Base-by-base conservation (phyloP, 192 early-diverging fungal genomes). In the Phycomyces nitens region DNA sequence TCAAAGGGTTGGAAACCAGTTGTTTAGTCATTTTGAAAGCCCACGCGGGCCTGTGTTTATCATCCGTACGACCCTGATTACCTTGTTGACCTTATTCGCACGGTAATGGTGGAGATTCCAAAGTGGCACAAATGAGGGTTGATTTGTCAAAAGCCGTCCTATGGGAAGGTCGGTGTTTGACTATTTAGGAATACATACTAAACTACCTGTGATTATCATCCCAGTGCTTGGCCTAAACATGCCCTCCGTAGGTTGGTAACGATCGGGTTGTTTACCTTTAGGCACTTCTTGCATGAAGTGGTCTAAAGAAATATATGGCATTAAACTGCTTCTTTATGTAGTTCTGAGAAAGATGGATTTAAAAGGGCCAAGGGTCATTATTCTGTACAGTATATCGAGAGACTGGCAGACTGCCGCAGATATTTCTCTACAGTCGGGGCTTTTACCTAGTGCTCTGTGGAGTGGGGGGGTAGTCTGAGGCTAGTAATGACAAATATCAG, bases 401-500 rank as follows among this genome's bases (percentile, higher is more conserved):
- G 16, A 27, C 23, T 23, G 20, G 26, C 16, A 60, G 2, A 16
- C 40, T 8, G 1, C n/a, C 22, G 21, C 40, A 7, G 21, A 26
- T 20, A 43, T 26, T 11, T 15, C 24, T 24, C 7, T 20, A 41
- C 23, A 24, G 47, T 5, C 49, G 50, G 47, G 20, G 26, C 20
- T 64, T 54, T 15, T 44, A 50, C 47, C 41, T 21, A 52, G 18
- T 38, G 16, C 18, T 51, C 47, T 52, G 49, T 62, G 47, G 26
- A 20, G 29, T 22, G 26, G 26, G 29, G 24, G 26, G 26, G 42
- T 67, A 50, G 65, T 67, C 65, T 67, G 65, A 67, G 65, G 65
- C 56, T 67, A 67, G 65, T 67, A 60, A 60, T 67, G 65, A 67
- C 65, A 67, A 67, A 67, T 67, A 23, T 1, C 23, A n/a, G 12